Conservation (phyloP, 768 basidiomycete species). For the Coprinopsis sp. region DNA sequence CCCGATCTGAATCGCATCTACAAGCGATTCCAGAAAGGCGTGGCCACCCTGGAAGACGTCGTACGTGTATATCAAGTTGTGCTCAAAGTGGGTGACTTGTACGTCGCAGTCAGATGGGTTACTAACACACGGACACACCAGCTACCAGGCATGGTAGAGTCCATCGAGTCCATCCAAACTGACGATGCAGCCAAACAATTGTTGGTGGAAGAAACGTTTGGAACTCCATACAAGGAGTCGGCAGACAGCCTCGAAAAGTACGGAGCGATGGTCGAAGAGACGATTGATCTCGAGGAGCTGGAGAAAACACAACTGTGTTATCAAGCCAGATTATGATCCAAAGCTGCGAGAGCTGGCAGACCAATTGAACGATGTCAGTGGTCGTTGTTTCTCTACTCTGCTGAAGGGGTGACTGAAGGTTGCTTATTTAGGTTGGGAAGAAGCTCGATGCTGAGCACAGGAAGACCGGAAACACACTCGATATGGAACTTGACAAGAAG, state of each 20-base stretch:
- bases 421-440: constrained; percentile 52
- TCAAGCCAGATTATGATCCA: constrained; percentile 88
- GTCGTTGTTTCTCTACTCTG: neutral
- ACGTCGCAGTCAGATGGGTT: neutral
- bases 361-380: constrained; percentile 52
- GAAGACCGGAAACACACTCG: constrained; percentile 61
- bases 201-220: constrained; percentile 43
- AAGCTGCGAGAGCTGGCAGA: constrained; percentile 63
- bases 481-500: constrained; percentile 88
- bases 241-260: constrained; percentile 67
- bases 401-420: neutral
- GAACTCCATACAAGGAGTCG: constrained; percentile 31
- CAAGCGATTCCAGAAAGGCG: constrained; percentile 84
- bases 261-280: constrained; percentile 92
- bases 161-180: constrained; percentile 47
- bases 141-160: constrained; percentile 71
- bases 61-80: constrained; percentile 95
- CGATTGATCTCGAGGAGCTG: constrained; percentile 85
- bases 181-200: constrained; percentile 39
- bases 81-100: constrained; percentile 50
- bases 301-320: constrained; percentile 84
- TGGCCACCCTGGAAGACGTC: constrained; percentile 88
- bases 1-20: constrained; percentile 91
- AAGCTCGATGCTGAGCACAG: constrained; percentile 80
- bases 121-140: constrained; percentile 21